Percentiles rank a stretch among this genome's conserved stretches.
Conservation (phyloP, 257 asterid species). For the Solanum bulbocastanum region DNA sequence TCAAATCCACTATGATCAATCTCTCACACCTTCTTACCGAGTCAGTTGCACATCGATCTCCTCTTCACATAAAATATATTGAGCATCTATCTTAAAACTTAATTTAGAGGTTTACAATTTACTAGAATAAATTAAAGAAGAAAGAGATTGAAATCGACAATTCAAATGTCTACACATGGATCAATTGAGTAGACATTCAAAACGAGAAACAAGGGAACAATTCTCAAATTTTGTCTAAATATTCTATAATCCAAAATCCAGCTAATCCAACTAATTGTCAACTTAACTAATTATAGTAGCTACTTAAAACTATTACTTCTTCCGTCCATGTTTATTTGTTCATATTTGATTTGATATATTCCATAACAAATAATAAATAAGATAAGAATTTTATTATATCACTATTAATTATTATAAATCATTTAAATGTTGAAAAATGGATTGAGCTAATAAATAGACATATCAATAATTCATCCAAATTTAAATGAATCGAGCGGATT, state of each 20-base stretch:
- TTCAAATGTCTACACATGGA: background rate
- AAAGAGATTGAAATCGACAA: background rate
- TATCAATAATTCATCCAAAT: background rate
- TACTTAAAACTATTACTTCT: background rate
- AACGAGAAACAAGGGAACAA: background rate
- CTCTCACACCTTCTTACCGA: background rate
- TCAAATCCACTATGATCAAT: background rate
- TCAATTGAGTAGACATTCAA: background rate
- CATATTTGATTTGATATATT: background rate
- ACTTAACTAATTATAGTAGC: background rate
- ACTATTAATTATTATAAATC: too few relatives aligned
- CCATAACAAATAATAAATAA: background rate
- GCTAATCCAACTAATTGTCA: background rate
- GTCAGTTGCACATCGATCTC: background rate
- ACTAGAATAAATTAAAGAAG: too few relatives aligned
- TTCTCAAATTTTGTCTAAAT: background rate
- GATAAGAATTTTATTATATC: too few relatives aligned
- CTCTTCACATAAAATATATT: background rate
- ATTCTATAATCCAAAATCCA: background rate
- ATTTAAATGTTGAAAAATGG: too few relatives aligned
- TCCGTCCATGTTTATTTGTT: too few relatives aligned
- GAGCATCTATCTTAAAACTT: background rate
- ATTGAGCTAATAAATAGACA: too few relatives aligned
- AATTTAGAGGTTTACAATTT: too few relatives aligned
- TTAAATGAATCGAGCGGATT: too few relatives aligned